Base-by-base conservation (phyloP, 352 stramenopile genomes). In the Aphanomyces stellatus region DNA sequence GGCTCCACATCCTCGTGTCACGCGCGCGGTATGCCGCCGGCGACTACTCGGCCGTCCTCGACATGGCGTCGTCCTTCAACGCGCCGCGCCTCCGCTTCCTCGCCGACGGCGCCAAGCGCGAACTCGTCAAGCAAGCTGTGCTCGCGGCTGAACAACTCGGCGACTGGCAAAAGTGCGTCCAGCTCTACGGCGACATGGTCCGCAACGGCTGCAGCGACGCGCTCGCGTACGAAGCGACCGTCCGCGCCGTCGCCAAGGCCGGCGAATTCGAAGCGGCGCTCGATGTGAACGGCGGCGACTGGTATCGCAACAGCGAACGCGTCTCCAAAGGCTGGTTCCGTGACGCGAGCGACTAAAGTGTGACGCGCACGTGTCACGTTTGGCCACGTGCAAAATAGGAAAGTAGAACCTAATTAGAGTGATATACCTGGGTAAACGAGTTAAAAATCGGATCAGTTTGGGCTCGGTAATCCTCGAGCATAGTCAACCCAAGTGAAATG, bases 211-310 rank as follows among this genome's bases (percentile, higher is more conserved):
- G 77, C 17, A 87, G 71, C 49, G 91, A 90, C 70, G 75, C 88
- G 33, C 73, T 80, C 69, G 72, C 91, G 51, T 95, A 95, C 78
- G 82, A 93, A 49, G 73, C 80, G 19, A 83, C 92, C 31, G 82
- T 95, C 34, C 87, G 88, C 70, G 84, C 91, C 64, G 86, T 95
- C 30, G 86, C 84, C 8, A 81, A 84, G 62, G 81, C 84, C 7
- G 86, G 86, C n/a, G 82, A 90, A 63, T 93, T 89, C 57, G 86
- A 95, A 63, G 71, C 79, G 43, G 84, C 86, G n/a, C 80, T 95
- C 2, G 85, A 95, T 66, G 79, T 95, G 41, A 86, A 88, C 41
- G 84, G 84, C 17, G 86, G 86, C 30, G 76, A 90, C 62, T 95
- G 86, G 86, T 95, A 95, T 70, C 82, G 86, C 19, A 72, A 89